Base-by-base conservation (phyloP, 805 yeast genomes). In the Zygosaccharomyces lentus region DNA sequence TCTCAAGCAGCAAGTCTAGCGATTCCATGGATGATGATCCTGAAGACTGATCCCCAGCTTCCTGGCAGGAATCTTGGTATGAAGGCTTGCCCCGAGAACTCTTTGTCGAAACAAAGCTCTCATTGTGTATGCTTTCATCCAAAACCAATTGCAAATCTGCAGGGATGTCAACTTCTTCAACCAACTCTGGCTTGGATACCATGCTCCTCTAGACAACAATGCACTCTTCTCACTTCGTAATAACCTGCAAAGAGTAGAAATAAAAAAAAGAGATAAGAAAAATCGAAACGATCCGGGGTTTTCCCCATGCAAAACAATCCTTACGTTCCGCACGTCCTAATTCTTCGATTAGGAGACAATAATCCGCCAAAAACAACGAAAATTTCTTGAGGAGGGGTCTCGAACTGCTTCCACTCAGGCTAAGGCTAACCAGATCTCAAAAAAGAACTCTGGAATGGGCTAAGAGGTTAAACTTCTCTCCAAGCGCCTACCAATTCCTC, bases 1-100 rank as follows among this genome's bases (percentile, higher is more conserved):
- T 65, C 47, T 72, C 76, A 21, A 72, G 54, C 27, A 72, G 51
- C 40, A 72, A 53, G 24, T 66, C 65, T 41, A 68, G 52, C 2
- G 72, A 66, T 37, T 69, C 73, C 2, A 67, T 53, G 0, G 72
- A 68, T 6, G 71, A 67, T 10, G 58, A 54, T 6, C 40, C 55
- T 25, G 59, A 56, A 12, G 51, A 41, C 10, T 42, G 45, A 31
- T 47, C 51, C 12, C 37, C 40, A 12, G 21, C 45, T 12, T 40
- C 37, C 7, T 35, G 31, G 13, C 36, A 35, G 27, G 36, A 25
- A 16, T 42, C 17, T 24, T 29, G 37, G 16, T 37, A 12, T 15
- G 36, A 10, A 17, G 45, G 29, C 17, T 19, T 34, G 41, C 32
- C 37, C 41, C 31, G 37, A 31, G 29, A 23, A 15, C 26, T 38